phyloP scores from a whole-genome alignment of 345 rosid species.

The Nasturtium officinale region DNA sequence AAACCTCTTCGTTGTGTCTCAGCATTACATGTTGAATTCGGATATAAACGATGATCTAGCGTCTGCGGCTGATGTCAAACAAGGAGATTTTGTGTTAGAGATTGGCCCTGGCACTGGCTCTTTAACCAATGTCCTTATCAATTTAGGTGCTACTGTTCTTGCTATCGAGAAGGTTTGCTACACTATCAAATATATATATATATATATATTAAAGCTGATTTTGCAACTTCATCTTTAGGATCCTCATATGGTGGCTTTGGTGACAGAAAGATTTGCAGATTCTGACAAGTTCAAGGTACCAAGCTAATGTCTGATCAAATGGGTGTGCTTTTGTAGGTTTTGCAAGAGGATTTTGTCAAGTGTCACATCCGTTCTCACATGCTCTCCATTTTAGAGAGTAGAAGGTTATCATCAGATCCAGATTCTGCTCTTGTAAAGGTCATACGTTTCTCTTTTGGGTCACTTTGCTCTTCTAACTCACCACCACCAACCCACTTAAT shows the following conservation, averaged over 20 bases:
- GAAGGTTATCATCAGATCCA: conserved; percentile 19
- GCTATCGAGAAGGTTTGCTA: conserved; percentile 72
- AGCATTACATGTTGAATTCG: conserved; percentile 94
- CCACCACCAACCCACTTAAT: background rate
- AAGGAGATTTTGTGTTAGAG: conserved; percentile 84
- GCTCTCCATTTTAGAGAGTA: conserved; percentile 51
- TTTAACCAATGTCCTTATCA: conserved; percentile 72
- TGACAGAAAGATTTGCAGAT: conserved; percentile 65
- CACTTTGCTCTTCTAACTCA: background rate
- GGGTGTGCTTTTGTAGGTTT: conserved; percentile 50
- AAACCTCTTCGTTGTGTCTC: conserved; percentile 32
- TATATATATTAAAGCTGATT: too few relatives aligned
- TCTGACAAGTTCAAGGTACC: conserved; percentile 61
- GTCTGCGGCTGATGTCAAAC: conserved; percentile 57
- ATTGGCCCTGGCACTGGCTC: conserved; percentile 98
- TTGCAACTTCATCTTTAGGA: conserved; percentile 52
- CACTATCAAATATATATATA: too few relatives aligned
- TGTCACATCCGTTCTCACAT: conserved; percentile 73
- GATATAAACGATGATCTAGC: conserved; percentile 72
- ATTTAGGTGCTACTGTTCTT: conserved; percentile 70
- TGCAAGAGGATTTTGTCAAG: conserved; percentile 83
- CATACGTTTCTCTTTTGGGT: conserved; percentile 30
- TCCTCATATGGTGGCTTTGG: conserved; percentile 79
- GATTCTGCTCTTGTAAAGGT: conserved; percentile 60
- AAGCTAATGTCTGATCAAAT: background rate